Evolutionary conservation across 257 asterid genomes (phyloP).

Genomic region (Solanum microdontum): DNA sequence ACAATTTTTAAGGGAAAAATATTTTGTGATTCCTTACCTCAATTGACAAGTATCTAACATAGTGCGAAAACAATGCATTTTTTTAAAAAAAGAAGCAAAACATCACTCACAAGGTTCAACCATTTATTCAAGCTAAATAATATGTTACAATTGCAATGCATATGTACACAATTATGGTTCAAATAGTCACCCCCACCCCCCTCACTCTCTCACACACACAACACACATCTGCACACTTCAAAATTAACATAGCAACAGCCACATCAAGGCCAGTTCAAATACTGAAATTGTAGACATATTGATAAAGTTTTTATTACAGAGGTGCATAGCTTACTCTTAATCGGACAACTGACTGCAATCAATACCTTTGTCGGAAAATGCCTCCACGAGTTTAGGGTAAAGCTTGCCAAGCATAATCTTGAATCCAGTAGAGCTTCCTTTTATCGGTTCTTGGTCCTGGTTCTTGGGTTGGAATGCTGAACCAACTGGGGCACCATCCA

Average conservation of each 20-base stretch:
- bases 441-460: conserved; percentile 20
- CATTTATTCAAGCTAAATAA: background rate
- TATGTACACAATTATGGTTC: background rate
- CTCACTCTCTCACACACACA: background rate
- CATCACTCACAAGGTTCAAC: background rate
- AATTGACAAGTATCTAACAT: background rate
- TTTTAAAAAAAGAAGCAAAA: background rate
- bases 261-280: background rate
- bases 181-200: background rate
- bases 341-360: conserved; percentile 29
- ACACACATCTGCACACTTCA: background rate
- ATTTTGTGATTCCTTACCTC: background rate
- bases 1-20: background rate
- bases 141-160: background rate
- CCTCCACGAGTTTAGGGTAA: conserved; percentile 60
- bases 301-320: background rate
- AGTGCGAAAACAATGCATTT: background rate
- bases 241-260: background rate
- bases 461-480: conserved; percentile 21
- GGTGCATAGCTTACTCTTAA: conserved; percentile 7
- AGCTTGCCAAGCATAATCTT: conserved; percentile 78
- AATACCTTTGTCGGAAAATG: conserved; percentile 53
- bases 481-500: conserved; percentile 75
- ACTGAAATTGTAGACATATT: conserved; percentile 8
- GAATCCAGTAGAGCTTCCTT: conserved; percentile 79